These are phyloP conservation scores for Oemleria cerasiformis DNA, from an alignment of 306 rosid species.

Conservation along the genomic window DNA sequence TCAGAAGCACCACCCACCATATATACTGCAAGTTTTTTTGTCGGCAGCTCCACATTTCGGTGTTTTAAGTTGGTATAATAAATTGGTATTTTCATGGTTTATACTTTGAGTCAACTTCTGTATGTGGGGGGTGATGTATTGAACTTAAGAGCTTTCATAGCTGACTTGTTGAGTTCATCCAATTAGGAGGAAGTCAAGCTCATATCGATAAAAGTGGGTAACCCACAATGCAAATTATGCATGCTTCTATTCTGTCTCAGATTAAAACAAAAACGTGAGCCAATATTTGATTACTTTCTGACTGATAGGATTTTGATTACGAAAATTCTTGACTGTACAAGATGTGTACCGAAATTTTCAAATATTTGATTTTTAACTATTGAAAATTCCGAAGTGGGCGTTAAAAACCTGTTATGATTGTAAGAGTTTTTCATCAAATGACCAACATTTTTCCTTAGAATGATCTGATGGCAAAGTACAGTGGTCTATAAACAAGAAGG, in stretches of 20 bases:
- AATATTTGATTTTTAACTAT: too few species aligned
- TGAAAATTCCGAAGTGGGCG: too few species aligned
- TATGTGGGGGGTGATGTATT: background rate
- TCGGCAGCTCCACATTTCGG: background rate
- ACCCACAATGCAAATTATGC: background rate
- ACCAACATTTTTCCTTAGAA: background rate
- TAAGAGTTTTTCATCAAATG: background rate
- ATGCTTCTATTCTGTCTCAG: background rate
- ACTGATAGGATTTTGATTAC: too few species aligned
- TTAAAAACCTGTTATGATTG: too few species aligned
- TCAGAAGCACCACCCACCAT: background rate
- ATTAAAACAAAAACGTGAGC: too few species aligned
- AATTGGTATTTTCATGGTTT: too few species aligned
- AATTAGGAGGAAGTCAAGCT: background rate
- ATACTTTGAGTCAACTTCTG: too few species aligned
- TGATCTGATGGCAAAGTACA: background rate
- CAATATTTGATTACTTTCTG: too few species aligned
- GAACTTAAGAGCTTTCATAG: background rate
- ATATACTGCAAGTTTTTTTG: too few species aligned
- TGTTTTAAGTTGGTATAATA: too few species aligned
- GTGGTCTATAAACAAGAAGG: background rate
- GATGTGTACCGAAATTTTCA: too few species aligned
- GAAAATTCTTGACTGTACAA: too few species aligned
- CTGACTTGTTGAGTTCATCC: background rate
- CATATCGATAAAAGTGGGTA: background rate